Conservation (phyloP, 495 filamentous ascomycete genomes). For the Sporormia fimetaria region DNA sequence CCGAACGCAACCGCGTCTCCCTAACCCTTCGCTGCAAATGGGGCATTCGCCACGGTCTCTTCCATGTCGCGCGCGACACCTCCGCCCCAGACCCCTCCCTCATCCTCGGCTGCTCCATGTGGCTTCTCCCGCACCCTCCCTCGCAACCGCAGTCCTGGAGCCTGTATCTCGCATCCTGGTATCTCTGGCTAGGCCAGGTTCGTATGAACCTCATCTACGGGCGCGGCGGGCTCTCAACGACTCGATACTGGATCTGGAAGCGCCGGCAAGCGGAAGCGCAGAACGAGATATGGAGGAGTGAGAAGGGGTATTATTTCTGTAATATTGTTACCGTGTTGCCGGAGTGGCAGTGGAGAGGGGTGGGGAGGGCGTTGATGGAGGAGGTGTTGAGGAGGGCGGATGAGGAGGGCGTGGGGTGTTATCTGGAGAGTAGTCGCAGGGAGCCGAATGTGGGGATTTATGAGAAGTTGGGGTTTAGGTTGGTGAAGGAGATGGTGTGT, state of each 20-base stretch:
- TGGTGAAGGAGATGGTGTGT: constrained; percentile 51
- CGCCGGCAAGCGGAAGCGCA: constrained; percentile 46
- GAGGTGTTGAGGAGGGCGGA: constrained; percentile 49
- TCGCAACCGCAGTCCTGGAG: constrained; percentile 40
- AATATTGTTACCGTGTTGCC: constrained; percentile 57
- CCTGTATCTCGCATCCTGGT: constrained; percentile 47
- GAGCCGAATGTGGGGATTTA: constrained; percentile 56
- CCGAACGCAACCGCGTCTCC: constrained; percentile 49
- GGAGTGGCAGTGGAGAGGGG: constrained; percentile 46
- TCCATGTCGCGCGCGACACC: constrained; percentile 50
- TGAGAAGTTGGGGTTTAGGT: constrained; percentile 51
- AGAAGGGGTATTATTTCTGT: constrained; percentile 55
- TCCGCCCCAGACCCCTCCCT: constrained; percentile 25
- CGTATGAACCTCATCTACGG: constrained; percentile 53
- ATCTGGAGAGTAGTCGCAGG: constrained; percentile 52
- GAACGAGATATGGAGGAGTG: constrained; percentile 45
- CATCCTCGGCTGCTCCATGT: constrained; percentile 53
- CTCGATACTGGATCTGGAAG: constrained; percentile 58
- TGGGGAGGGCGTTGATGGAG: constrained; percentile 49
- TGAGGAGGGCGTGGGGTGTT: constrained; percentile 47
- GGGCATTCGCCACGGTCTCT: constrained; percentile 51
- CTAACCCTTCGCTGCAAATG: constrained; percentile 50
- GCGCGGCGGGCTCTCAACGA: constrained; percentile 50
- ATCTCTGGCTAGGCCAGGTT: constrained; percentile 48
- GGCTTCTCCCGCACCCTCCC: constrained; percentile 43